Evolutionary conservation across 176 grass and related monocot species (phyloP), one percentile per base, ranked within the genome.

Genomic region (Avena eriantha): DNA sequence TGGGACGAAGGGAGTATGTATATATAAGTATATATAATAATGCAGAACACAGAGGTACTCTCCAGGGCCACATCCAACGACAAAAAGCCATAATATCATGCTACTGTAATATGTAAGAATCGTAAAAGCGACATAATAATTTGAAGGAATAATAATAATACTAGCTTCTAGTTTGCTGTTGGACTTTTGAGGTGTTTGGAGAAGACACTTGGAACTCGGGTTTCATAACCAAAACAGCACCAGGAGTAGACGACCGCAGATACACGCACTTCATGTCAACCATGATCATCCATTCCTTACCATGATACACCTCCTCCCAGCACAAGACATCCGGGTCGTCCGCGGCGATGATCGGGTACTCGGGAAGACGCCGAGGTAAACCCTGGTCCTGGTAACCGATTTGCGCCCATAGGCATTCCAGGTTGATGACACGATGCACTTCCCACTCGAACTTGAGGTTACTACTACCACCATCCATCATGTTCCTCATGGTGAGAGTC

Each of bases 231-330:
- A 41, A 70, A 70, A 41, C 2, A 18, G 18, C 35, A 21, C 1
- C 41, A 4, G 67, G 67, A 43, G 35, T 10, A 43, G 17, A 70
- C 0, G 67, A 11, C 34, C 67, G 67, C 17, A 70, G 18, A 11
- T 70, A 41, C 10, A 18, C 67, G 11, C 41, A 41, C 35, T 69
- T 70, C 67, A 70, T 70, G 67, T 70, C 35, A 70, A 70, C 35
- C 67, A 70, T 70, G 67, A 70, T 70, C 67, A 17, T 43, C 67
- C 67, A 70, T 18, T 18, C 18, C 35, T 70, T 43, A 16, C 35
- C 67, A 41, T 1, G 8, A 21, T 4, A 70, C 19, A 41, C 67
- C 18, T 39, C 35, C 16, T 41, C 35, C 67, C 34, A 41, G 35
- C 35, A 70, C 8, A 70, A 35, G 1, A 70, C 67, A 19, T 70